phyloP scores from a whole-genome alignment of 176 grass and related monocot species.

The Dendrocalamus sinicus region DNA sequence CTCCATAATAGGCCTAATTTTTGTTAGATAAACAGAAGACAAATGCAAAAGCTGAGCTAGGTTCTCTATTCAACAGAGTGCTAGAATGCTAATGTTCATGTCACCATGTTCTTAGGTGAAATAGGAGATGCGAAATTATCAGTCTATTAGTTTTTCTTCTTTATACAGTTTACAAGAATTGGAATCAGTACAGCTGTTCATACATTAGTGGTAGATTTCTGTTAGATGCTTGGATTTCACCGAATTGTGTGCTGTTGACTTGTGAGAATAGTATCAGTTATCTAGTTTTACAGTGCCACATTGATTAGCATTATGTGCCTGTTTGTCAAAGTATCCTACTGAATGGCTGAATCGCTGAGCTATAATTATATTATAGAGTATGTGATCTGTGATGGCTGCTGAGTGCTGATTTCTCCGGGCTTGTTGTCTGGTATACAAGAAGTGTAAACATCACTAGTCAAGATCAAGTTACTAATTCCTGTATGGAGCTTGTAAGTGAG shows the following conservation, averaged over 20 bases:
- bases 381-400: constrained; percentile 8
- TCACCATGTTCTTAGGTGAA: neutral
- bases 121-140: neutral
- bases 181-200: neutral
- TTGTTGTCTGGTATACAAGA: constrained; percentile 11
- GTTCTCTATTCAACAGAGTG: neutral
- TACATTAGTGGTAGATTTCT: neutral
- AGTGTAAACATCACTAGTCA: constrained; percentile 26
- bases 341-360: neutral
- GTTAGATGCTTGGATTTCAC: neutral
- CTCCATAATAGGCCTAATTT: neutral
- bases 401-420: constrained; percentile 10
- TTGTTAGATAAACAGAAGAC: neutral
- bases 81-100: neutral
- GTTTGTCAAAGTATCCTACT: neutral
- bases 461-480: constrained; percentile 7
- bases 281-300: neutral
- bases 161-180: neutral
- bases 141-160: neutral
- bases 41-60: neutral
- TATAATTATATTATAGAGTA: neutral
- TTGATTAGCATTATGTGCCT: constrained; percentile 12
- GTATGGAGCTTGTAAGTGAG: constrained; percentile 8
- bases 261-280: neutral
- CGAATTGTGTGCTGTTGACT: neutral